Evolutionary conservation across 345 rosid species (phyloP), one percentile per base, ranked within the genome.

Genomic region (Lenwebbia sp.): DNA sequence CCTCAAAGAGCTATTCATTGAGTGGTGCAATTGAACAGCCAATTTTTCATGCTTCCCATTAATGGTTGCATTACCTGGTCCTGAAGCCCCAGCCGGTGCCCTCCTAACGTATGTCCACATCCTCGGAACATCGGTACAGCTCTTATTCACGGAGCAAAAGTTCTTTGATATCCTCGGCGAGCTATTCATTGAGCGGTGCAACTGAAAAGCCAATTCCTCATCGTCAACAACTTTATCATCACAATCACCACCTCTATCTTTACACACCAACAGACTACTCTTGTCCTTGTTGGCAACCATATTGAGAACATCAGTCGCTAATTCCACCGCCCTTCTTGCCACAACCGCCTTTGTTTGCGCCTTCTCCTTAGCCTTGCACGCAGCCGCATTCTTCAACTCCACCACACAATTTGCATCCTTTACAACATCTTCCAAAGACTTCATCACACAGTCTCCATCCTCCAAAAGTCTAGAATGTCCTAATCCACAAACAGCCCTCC

Each of bases 161-260:
- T 87, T 87, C 86, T 83, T 90, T 5, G 88, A 88, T 84, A 89
- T 86, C 88, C 90, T 87, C 0, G 89, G 88, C 2, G 89, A 87
- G 75, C 89, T 85, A 90, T 89, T 89, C 87, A 88, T 88, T 23
- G 87, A 86, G 81, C 83, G 53, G 85, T 89, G 91, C 89, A 92
- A 86, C 44, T 70, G 87, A 86, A 91, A 60, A 1, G 91, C 92
- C 86, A 91, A 87, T 88, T 83, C 85, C 17, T 41, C 78, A 84
- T 86, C 92, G 52, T 87, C 92, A 84, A 44, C 82, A 60, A 52
- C 82, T 44, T 84, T 78, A 54, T 40, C 83, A 85, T 62, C 81
- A 37, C 81, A 70, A 70, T 37, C 65, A 23, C 17, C 50, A 55
- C 47, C 86, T n/a, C 17, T 40, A 54, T 78, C 86, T 15, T 44